These are phyloP conservation scores for Leccinum ochraceum DNA, from an alignment of 768 basidiomycete genomes.

Conservation along the genomic window DNA sequence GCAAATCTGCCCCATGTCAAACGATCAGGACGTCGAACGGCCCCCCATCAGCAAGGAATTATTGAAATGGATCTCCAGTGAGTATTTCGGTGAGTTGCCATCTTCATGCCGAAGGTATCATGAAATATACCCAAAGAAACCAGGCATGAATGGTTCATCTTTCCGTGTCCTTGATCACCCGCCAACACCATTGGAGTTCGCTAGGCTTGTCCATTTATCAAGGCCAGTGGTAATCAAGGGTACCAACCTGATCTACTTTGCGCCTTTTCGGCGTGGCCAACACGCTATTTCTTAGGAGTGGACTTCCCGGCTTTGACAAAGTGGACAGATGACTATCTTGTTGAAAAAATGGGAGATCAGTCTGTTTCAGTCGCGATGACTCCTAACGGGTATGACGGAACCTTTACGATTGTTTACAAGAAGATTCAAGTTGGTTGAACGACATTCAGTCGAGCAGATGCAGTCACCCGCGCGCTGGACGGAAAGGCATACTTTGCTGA, in stretches of 20 bases:
- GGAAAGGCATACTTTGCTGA: constrained; percentile 72
- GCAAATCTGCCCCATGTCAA: neutral
- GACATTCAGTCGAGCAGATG: constrained; percentile 67
- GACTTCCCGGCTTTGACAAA: constrained; percentile 44
- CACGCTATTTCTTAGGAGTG: constrained; percentile 40
- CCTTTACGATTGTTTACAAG: neutral
- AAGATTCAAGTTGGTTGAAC: constrained; percentile 20
- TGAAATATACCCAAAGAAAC: constrained; percentile 1
- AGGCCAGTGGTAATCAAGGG: constrained; percentile 78
- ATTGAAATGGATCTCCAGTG: constrained; percentile 39
- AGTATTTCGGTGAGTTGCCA: constrained; percentile 34
- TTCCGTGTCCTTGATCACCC: constrained; percentile 51
- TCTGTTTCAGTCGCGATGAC: constrained; percentile 76
- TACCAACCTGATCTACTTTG: constrained; percentile 20
- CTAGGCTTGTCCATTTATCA: constrained; percentile 63
- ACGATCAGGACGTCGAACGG: constrained; percentile 10
- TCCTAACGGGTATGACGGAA: constrained; percentile 67
- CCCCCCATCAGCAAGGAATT: constrained; percentile 19
- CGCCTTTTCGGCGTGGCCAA: neutral
- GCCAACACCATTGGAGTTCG: constrained; percentile 70
- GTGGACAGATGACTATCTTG: constrained; percentile 72
- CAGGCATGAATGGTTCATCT: constrained; percentile 61
- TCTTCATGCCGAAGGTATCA: neutral
- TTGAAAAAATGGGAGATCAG: constrained; percentile 50
- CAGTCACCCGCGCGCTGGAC: constrained; percentile 56